Evolutionary conservation across 495 filamentous ascomycete species (phyloP).

Genomic region (Lophiostoma macrostomum): DNA sequence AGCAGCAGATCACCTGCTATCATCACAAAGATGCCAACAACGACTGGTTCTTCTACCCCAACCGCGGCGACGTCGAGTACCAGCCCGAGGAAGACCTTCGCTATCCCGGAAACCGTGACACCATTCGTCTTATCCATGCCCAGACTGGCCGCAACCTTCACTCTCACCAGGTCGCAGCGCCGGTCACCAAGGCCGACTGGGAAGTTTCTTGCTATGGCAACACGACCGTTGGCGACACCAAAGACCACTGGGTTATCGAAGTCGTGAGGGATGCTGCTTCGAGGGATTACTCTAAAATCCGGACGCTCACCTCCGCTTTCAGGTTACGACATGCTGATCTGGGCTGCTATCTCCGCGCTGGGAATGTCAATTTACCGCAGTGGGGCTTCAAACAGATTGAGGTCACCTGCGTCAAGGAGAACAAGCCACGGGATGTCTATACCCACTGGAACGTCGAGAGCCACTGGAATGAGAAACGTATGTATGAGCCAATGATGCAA

Average conservation of each 20-base stretch:
- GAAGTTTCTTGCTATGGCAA: conserved; percentile 98
- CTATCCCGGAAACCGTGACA: conserved; percentile 73
- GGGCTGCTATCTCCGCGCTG: conserved; percentile 91
- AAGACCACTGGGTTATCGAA: conserved; percentile 96
- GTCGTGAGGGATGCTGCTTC: conserved; percentile 87
- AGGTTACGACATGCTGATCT: conserved; percentile 77
- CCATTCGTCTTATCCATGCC: conserved; percentile 85
- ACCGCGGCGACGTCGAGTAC: conserved; percentile 70
- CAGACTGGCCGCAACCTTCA: conserved; percentile 97
- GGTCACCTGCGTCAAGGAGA: conserved; percentile 89
- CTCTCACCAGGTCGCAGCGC: conserved; percentile 84
- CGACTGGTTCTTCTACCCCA: conserved; percentile 98
- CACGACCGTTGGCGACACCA: conserved; percentile 92
- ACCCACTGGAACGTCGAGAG: conserved; percentile 99
- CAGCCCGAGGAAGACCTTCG: conserved; percentile 63
- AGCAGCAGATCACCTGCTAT: conserved; percentile 98
- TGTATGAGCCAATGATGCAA: conserved; percentile 41
- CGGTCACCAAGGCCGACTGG: conserved; percentile 80
- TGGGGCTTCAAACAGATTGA: conserved; percentile 99
- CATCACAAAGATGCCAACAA: conserved; percentile 99
- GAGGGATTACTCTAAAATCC: conserved; percentile 76
- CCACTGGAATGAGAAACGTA: conserved; percentile 90
- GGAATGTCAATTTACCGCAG: conserved; percentile 93
- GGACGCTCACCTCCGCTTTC: conserved; percentile 92
- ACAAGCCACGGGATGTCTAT: conserved; percentile 87